Percentiles rank a stretch among this genome's conserved stretches.
Conservation (phyloP, 1,284 basidiomycete species). For the Ustilago trichophora region DNA sequence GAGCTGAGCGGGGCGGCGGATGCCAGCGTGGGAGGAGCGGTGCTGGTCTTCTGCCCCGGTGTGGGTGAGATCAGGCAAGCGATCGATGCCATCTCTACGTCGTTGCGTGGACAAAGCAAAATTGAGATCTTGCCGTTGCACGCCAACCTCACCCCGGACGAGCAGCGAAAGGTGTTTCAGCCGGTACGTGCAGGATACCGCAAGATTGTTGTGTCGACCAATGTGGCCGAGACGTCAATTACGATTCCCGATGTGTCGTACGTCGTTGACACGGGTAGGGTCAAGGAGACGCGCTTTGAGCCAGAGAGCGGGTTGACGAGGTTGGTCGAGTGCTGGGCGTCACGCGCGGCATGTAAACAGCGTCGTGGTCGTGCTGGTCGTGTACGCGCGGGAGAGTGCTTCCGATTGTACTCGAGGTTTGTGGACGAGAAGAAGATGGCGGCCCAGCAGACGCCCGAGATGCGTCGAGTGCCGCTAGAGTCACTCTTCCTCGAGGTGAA, state of each 20-base stretch:
- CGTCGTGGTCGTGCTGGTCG: conserved; percentile 89
- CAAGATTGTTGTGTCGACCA: conserved; percentile 84
- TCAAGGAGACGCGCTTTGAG: conserved; percentile 94
- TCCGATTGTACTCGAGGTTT: conserved; percentile 77
- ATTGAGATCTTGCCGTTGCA: conserved; percentile 83
- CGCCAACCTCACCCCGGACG: conserved; percentile 86
- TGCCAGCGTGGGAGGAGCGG: conserved; percentile 67
- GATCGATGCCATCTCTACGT: conserved; percentile 74
- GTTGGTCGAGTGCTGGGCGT: conserved; percentile 83
- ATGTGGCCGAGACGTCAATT: conserved; percentile 87
- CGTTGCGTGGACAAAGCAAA: conserved; percentile 65
- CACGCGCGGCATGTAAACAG: conserved; percentile 82
- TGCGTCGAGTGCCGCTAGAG: conserved; percentile 88
- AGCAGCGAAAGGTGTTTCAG: conserved; percentile 88
- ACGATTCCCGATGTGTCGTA: conserved; percentile 97
- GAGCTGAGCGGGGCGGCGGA: conserved; percentile 69
- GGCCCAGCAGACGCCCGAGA: conserved; percentile 79
- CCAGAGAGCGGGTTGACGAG: conserved; percentile 86
- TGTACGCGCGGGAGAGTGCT: conserved; percentile 69
- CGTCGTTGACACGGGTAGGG: conserved; percentile 86
- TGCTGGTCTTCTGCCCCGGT: conserved; percentile 88
- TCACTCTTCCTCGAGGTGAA: conserved; percentile 84
- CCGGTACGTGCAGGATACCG: conserved; percentile 74
- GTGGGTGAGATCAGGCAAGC: conserved; percentile 71
- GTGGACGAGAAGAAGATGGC: conserved; percentile 78